phyloP scores from a whole-genome alignment of 306 rosid species.

The Calophaca sinica region DNA sequence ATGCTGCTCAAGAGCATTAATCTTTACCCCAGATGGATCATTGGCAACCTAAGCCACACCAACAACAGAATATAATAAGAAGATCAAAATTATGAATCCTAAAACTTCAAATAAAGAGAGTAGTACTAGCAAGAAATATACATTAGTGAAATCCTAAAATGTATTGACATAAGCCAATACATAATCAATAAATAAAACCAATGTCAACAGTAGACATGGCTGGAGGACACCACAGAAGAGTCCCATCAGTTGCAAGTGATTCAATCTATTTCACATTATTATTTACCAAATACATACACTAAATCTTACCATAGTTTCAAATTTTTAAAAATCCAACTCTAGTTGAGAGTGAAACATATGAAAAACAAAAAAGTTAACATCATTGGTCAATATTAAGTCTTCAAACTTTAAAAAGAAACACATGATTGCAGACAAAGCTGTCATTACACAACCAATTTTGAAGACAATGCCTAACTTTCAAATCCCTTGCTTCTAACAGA shows the following conservation, averaged over 20 bases:
- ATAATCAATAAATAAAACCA: constrained; percentile 26
- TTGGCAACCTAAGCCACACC: constrained; percentile 53
- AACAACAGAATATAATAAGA: too few species aligned
- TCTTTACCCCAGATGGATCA: constrained; percentile 50
- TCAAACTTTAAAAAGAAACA: neutral
- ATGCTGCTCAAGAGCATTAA: constrained; percentile 62
- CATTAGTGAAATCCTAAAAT: constrained; percentile 12
- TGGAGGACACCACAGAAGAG: neutral
- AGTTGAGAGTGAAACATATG: constrained; percentile 2
- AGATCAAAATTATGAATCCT: neutral
- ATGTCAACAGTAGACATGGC: constrained; percentile 25
- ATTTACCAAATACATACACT: neutral
- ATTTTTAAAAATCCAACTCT: constrained; percentile 9
- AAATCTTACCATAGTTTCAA: neutral
- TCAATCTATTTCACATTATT: constrained; percentile 2
- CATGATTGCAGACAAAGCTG: neutral
- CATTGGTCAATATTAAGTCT: neutral
- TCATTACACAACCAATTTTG: constrained; percentile 6
- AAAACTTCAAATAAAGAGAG: constrained; percentile 6
- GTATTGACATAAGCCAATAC: neutral
- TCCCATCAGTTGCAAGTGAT: constrained; percentile 1
- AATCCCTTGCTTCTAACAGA: constrained; percentile 18
- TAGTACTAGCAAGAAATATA: neutral
- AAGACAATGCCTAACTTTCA: constrained; percentile 20
- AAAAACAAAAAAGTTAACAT: neutral